A percentile compares a stretch with the other conserved stretches of the same genome.
These are phyloP conservation scores for Globisporangium rhizosaccharum DNA, from an alignment of 352 stramenopile species.

Conservation along the genomic window DNA sequence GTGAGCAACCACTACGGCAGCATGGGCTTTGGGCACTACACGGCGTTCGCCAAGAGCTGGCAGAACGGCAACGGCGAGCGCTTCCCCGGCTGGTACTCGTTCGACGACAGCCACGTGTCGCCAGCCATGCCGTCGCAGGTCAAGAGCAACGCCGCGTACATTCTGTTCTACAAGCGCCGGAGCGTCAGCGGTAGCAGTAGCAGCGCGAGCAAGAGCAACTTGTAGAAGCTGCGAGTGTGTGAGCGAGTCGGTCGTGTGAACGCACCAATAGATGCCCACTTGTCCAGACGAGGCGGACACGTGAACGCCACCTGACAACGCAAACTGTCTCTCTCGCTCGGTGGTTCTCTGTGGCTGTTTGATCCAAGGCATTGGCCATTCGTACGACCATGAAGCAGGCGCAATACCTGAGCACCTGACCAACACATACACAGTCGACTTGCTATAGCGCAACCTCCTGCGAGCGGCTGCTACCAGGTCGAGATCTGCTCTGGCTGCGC, in stretches of 20 bases:
- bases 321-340: too few relatives aligned
- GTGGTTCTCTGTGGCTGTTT: neutral
- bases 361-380: neutral
- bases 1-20: slow-evolving; percentile 89
- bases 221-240: neutral
- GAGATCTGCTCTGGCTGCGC: slow-evolving; percentile 16
- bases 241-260: neutral
- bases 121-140: slow-evolving; percentile 48
- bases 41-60: slow-evolving; percentile 76
- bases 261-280: neutral
- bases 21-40: slow-evolving; percentile 91
- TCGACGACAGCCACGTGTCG: slow-evolving; percentile 78
- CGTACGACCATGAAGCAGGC: neutral
- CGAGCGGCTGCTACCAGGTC: slow-evolving; percentile 16
- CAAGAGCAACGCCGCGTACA: slow-evolving; percentile 82
- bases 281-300: too few relatives aligned
- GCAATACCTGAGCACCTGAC: too few relatives aligned
- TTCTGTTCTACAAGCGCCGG: slow-evolving; percentile 86
- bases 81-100: slow-evolving; percentile 76
- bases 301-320: too few relatives aligned
- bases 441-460: slow-evolving; percentile 24
- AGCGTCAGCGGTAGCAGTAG: slow-evolving; percentile 17
- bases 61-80: slow-evolving; percentile 42
- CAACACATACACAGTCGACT: neutral
- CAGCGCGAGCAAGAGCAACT: neutral